phyloP scores from a whole-genome alignment of 139 green algal genomes.

The Closterium sp. region DNA sequence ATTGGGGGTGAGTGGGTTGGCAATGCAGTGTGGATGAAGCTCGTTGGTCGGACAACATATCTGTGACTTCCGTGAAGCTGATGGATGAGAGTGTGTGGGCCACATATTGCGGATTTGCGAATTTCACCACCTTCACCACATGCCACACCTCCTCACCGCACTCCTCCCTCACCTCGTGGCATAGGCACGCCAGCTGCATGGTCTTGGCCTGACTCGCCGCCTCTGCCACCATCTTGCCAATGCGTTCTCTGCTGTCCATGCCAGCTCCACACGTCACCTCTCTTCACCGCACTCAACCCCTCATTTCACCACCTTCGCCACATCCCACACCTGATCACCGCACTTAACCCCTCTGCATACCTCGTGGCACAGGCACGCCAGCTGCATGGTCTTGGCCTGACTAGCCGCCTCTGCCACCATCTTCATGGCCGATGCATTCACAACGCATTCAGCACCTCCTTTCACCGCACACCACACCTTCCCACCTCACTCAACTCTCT shows the following conservation, averaged over 20 bases:
- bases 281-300: background rate
- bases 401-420: constrained; percentile 34
- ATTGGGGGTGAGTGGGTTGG: no score
- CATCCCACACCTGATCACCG: background rate
- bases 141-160: no score
- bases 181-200: constrained; percentile 31
- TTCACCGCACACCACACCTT: no score
- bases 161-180: constrained; percentile 1
- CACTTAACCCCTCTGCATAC: background rate
- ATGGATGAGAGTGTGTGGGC: constrained; percentile 11
- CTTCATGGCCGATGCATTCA: constrained; percentile 23
- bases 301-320: background rate
- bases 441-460: background rate
- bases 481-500: background rate
- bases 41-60: constrained; percentile 23
- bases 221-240: constrained; percentile 32
- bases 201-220: constrained; percentile 22
- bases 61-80: constrained; percentile 30
- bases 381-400: constrained; percentile 44
- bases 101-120: no score
- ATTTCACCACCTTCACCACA: no score
- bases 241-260: constrained; percentile 10
- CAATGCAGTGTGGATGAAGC: no score
- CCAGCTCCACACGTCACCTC: background rate
- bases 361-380: constrained; percentile 28